These are phyloP conservation scores for Lasiodiplodia sp. DNA, from an alignment of 2,329 filamentous ascomycete species.

Conservation along the genomic window DNA sequence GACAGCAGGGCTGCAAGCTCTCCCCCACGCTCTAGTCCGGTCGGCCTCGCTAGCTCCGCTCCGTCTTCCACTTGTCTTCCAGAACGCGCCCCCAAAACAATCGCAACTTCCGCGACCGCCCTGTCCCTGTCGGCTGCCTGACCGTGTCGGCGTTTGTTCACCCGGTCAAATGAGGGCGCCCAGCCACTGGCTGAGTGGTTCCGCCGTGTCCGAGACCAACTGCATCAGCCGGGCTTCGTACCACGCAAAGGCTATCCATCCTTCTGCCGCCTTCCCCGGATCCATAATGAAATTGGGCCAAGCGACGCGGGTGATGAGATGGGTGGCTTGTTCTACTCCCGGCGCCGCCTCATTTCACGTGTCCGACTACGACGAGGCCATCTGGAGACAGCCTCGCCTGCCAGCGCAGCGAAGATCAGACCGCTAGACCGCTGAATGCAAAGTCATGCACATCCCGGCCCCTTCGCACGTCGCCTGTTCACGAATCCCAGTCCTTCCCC, in stretches of 20 bases:
- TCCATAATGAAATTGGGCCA: constrained; percentile 17
- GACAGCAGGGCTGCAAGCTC: background rate
- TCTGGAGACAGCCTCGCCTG: constrained; percentile 24
- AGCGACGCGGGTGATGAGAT: constrained; percentile 18
- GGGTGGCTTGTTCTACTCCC: constrained; percentile 19
- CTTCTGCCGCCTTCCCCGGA: constrained; percentile 3
- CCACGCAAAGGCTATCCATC: no score
- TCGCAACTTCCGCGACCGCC: background rate
- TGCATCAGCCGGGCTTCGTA: background rate
- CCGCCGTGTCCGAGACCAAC: background rate
- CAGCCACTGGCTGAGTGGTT: no score
- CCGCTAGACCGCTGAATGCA: constrained; percentile 23
- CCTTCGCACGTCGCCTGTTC: constrained; percentile 18
- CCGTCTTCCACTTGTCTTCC: constrained; percentile 22
- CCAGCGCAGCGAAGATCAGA: constrained; percentile 16
- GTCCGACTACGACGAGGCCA: background rate
- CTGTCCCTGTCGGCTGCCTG: background rate
- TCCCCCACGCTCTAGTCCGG: no score
- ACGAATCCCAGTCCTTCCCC: constrained; percentile 11
- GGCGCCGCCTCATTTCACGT: constrained; percentile 3
- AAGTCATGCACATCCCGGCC: constrained; percentile 9
- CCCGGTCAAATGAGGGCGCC: no score
- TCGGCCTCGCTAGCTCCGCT: background rate
- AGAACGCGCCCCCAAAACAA: background rate
- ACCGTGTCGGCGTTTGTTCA: no score